A percentile compares a stretch with the other conserved stretches of the same genome.
These are phyloP conservation scores for Chenopodium berlandieri DNA, from an alignment of 148 eudicot species.

Conservation along the genomic window DNA sequence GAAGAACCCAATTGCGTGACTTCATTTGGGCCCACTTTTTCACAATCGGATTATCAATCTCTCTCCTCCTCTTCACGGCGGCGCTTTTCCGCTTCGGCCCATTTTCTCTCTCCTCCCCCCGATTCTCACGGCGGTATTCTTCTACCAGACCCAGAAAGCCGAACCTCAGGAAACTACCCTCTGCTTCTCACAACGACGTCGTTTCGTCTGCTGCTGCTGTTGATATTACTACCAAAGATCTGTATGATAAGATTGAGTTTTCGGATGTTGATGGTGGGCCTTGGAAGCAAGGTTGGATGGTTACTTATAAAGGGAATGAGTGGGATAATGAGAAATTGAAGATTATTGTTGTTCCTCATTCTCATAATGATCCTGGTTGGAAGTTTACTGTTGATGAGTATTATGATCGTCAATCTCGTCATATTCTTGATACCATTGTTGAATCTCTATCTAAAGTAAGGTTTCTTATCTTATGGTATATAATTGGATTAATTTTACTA, in stretches of 20 bases:
- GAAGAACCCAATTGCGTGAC: slow-evolving; percentile 43
- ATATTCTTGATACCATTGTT: slow-evolving; percentile 90
- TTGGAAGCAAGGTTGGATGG: slow-evolving; percentile 97
- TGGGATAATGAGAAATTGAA: slow-evolving; percentile 88
- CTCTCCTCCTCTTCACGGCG: slow-evolving; percentile 57
- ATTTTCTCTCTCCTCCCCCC: slow-evolving; percentile 39
- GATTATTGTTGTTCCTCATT: slow-evolving; percentile 87
- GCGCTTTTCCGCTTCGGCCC: slow-evolving; percentile 44
- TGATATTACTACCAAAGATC: slow-evolving; percentile 76
- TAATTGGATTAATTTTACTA: background rate
- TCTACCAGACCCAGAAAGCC: slow-evolving; percentile 40
- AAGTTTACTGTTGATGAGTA: slow-evolving; percentile 93
- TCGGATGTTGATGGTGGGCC: slow-evolving; percentile 83
- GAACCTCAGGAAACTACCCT: slow-evolving; percentile 28
- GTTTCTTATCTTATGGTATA: background rate
- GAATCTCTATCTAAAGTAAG: slow-evolving; percentile 81
- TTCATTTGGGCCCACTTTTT: slow-evolving; percentile 68
- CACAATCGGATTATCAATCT: slow-evolving; percentile 51
- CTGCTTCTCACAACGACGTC: slow-evolving; percentile 26
- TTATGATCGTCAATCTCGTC: slow-evolving; percentile 74
- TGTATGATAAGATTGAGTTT: slow-evolving; percentile 80
- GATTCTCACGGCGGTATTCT: slow-evolving; percentile 24
- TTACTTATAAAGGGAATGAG: slow-evolving; percentile 66
- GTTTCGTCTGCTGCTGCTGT: slow-evolving; percentile 44
- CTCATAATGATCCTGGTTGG: slow-evolving; percentile 99